These are phyloP conservation scores for Pseudogymnoascus sp. DNA, from an alignment of 2,329 filamentous ascomycete genomes.

Conservation along the genomic window DNA sequence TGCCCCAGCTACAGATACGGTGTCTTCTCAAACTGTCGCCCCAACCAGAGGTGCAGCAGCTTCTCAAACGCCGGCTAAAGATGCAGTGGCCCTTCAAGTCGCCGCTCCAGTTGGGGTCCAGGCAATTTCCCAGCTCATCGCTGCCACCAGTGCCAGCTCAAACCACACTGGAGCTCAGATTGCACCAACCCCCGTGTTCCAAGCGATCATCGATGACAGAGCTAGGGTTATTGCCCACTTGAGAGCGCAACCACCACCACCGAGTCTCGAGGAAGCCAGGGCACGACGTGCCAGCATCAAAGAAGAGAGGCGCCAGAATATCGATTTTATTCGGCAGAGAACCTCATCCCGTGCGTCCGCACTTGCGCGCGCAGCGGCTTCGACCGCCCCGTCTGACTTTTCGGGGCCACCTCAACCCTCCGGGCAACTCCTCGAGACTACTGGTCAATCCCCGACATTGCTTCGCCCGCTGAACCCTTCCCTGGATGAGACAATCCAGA, in stretches of 20 bases:
- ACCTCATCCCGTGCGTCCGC: conserved; percentile 6
- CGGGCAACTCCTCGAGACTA: not conserved
- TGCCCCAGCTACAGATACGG: not conserved
- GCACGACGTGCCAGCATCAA: conserved; percentile 14
- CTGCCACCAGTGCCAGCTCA: not conserved
- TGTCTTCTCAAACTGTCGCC: not conserved
- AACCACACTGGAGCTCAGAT: not conserved
- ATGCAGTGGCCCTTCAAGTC: not conserved
- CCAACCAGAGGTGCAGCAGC: not conserved
- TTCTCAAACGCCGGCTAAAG: not conserved
- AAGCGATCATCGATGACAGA: not conserved
- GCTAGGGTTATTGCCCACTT: not conserved
- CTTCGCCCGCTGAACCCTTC: too few species aligned
- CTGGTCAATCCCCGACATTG: not conserved
- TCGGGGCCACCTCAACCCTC: not conserved
- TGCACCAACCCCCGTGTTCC: not conserved
- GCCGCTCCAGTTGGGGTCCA: not conserved
- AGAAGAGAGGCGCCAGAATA: conserved; percentile 1
- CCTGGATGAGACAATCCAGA: not conserved
- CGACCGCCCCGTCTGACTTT: not conserved
- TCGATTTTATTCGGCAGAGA: conserved; percentile 7
- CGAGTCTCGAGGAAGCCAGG: conserved; percentile 16
- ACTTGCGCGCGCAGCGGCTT: not conserved
- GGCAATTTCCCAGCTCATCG: not conserved
- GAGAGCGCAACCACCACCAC: conserved; percentile 8